Percentiles rank a stretch among this genome's conserved stretches.
Conservation (phyloP, 2,329 filamentous ascomycete species). For the Leptographium flavum region DNA sequence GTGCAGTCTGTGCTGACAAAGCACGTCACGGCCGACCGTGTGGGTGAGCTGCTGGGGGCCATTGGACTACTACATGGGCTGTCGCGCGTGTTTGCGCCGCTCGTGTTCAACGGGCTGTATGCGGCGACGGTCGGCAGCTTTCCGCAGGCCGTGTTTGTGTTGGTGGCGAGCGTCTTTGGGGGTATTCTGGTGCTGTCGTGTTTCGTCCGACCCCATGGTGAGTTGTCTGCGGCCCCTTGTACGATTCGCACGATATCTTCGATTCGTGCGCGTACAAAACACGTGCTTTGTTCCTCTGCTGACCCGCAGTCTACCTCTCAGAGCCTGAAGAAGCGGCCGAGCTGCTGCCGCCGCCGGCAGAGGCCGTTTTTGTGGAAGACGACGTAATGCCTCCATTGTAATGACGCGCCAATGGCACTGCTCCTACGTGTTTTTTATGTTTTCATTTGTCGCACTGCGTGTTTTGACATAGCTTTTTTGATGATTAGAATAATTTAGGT, state of each 20-base stretch:
- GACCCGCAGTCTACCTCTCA: conserved; percentile 9
- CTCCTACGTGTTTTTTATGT: background rate
- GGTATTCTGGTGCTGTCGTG: conserved; percentile 52
- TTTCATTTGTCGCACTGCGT: background rate
- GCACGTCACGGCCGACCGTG: conserved; percentile 68
- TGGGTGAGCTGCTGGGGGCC: conserved; percentile 80
- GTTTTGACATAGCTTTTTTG: background rate
- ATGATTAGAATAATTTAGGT: background rate
- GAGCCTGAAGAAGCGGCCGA: background rate
- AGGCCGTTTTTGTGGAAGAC: background rate
- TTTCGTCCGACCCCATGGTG: conserved; percentile 61
- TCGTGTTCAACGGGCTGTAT: conserved; percentile 78
- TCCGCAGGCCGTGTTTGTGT: conserved; percentile 72
- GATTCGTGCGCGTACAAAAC: too few relatives aligned
- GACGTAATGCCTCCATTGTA: background rate
- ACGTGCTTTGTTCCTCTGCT: background rate
- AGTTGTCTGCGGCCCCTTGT: conserved; percentile 21
- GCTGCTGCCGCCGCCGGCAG: background rate
- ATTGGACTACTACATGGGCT: conserved; percentile 75
- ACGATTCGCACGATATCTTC: background rate
- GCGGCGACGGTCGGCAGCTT: conserved; percentile 64
- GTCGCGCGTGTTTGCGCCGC: conserved; percentile 62
- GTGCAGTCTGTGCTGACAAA: conserved; percentile 78
- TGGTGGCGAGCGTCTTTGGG: conserved; percentile 52
- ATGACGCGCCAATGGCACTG: too few relatives aligned